These are phyloP conservation scores for Candida railenensis DNA, from an alignment of 805 yeast species.

Conservation along the genomic window DNA sequence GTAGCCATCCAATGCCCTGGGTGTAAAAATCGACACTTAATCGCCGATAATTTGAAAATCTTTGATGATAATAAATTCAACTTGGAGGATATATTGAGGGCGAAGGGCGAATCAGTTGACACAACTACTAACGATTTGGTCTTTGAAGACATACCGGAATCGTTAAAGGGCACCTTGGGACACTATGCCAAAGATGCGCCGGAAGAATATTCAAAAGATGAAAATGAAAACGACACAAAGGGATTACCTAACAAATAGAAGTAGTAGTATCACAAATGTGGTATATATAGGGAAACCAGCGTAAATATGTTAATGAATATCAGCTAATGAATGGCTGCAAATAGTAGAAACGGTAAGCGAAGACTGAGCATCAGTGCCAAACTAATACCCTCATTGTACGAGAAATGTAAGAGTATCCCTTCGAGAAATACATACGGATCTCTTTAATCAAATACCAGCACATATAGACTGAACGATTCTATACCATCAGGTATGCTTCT, in stretches of 20 bases:
- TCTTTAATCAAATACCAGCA: too few relatives aligned
- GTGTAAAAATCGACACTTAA: slow-evolving; percentile 82
- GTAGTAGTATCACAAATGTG: background rate
- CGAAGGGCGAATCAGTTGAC: slow-evolving; percentile 74
- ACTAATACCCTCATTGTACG: too few relatives aligned
- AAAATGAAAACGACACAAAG: slow-evolving; percentile 7
- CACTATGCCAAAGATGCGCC: slow-evolving; percentile 73
- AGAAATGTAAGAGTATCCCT: too few relatives aligned
- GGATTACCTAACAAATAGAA: slow-evolving; percentile 5
- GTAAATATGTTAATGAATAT: background rate
- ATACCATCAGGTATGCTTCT: too few relatives aligned
- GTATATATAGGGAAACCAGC: too few relatives aligned
- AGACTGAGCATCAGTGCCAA: too few relatives aligned
- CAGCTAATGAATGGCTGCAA: too few relatives aligned
- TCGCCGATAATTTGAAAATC: slow-evolving; percentile 72
- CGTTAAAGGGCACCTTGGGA: slow-evolving; percentile 50
- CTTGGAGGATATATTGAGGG: slow-evolving; percentile 73
- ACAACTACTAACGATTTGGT: slow-evolving; percentile 65
- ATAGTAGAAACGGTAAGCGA: too few relatives aligned
- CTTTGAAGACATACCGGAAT: slow-evolving; percentile 66
- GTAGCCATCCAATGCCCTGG: slow-evolving; percentile 91
- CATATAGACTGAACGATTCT: too few relatives aligned
- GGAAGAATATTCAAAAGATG: slow-evolving; percentile 25
- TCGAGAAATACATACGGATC: too few relatives aligned
- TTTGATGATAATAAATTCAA: slow-evolving; percentile 77